Percentiles rank a stretch among this genome's conserved stretches.
Evolutionary conservation across 371 early-diverging fungal genomes (phyloP).

Genomic region (Mucor irregularis): DNA sequence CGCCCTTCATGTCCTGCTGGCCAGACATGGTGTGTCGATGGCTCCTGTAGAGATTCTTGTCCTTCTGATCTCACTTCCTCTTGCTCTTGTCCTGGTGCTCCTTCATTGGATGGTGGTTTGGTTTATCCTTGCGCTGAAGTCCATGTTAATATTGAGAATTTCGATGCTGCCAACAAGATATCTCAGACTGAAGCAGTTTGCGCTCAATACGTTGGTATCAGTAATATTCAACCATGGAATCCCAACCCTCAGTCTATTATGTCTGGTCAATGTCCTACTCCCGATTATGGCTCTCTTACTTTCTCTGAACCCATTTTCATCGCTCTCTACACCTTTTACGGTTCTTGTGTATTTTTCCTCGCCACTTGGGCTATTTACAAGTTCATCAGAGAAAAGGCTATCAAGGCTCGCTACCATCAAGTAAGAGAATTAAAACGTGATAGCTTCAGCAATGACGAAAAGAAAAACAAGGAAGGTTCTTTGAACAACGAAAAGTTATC

Average conservation of each 20-base stretch:
- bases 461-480: too few relatives aligned
- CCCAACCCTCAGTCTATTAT: slow-evolving; percentile 28
- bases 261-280: slow-evolving; percentile 58
- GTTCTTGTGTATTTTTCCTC: slow-evolving; percentile 59
- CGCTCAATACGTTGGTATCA: slow-evolving; percentile 25
- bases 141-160: slow-evolving; percentile 40
- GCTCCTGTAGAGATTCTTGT: slow-evolving; percentile 42
- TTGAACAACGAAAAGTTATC: neutral
- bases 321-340: slow-evolving; percentile 54
- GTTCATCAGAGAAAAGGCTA: slow-evolving; percentile 33
- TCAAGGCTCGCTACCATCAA: slow-evolving; percentile 9
- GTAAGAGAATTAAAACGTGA: slow-evolving; percentile 12
- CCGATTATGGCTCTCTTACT: slow-evolving; percentile 45
- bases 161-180: slow-evolving; percentile 43
- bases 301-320: slow-evolving; percentile 48
- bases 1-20: slow-evolving; percentile 41
- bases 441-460: slow-evolving; percentile 4
- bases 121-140: slow-evolving; percentile 27
- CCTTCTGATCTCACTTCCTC: slow-evolving; percentile 30
- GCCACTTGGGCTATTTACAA: slow-evolving; percentile 63
- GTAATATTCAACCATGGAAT: slow-evolving; percentile 39
- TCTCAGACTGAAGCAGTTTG: slow-evolving; percentile 46
- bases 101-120: slow-evolving; percentile 19
- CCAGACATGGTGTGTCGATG: slow-evolving; percentile 51
- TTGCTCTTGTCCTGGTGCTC: slow-evolving; percentile 47